A percentile compares a stretch with the other conserved stretches of the same genome.
phyloP scores from a whole-genome alignment of 177 flowering plant genomes.

The Tripterygium wilfordii region DNA sequence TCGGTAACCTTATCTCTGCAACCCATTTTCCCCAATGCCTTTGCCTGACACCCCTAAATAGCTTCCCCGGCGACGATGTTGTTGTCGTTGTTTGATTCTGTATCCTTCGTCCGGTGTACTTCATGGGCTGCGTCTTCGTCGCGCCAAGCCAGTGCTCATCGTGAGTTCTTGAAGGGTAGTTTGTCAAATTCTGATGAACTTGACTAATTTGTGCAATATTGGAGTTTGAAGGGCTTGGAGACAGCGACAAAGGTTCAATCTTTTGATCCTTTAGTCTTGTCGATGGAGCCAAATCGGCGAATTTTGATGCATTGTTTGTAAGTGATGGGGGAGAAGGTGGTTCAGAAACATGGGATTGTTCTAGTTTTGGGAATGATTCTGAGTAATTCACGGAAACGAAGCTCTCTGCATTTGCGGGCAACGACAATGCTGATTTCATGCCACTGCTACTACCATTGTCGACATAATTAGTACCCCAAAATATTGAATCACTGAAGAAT shows the following conservation, averaged over 20 bases:
- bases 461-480: conserved; percentile 10
- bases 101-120: conserved; percentile 28
- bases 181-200: conserved; percentile 13
- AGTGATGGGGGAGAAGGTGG: conserved; percentile 21
- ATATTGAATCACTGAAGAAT: conserved; percentile 13
- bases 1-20: conserved; percentile 85
- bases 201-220: conserved; percentile 13
- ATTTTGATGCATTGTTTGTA: conserved; percentile 13
- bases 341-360: conserved; percentile 12
- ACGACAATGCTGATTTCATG: conserved; percentile 1
- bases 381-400: conserved; percentile 32
- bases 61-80: conserved; percentile 32
- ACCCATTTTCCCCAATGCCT: conserved; percentile 99
- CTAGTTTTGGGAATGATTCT: conserved; percentile 31
- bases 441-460: conserved; percentile 1
- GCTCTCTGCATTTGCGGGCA: conserved; percentile 10
- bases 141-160: conserved; percentile 46
- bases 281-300: conserved; percentile 30
- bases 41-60: conserved; percentile 85
- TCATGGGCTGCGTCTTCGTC: conserved; percentile 62
- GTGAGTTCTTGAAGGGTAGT: conserved; percentile 16
- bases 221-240: conserved; percentile 1
- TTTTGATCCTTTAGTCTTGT: conserved; percentile 13
- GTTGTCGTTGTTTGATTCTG: conserved; percentile 9
- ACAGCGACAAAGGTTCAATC: conserved; percentile 1